phyloP scores from a whole-genome alignment of 805 yeast genomes.

The Starmerella riodocensis region DNA sequence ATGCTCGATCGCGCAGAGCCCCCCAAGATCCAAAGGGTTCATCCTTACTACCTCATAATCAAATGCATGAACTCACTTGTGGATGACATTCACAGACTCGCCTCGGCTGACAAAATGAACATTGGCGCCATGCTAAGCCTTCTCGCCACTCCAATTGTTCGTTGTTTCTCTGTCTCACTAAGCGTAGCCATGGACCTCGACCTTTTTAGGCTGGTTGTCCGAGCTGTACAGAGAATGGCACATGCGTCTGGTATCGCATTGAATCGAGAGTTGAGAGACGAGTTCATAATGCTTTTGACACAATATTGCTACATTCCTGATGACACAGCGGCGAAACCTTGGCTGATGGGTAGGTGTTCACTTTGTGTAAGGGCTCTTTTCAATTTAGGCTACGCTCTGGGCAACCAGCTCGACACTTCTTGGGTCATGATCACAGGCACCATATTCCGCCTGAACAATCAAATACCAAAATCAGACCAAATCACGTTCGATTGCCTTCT shows the following conservation, averaged over 20 bases:
- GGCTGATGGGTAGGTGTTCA: conserved; percentile 51
- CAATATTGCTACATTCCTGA: conserved; percentile 18
- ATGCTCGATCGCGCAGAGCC: conserved; percentile 70
- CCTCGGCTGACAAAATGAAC: conserved; percentile 28
- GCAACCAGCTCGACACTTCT: conserved; percentile 49
- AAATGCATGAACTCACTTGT: conserved; percentile 41
- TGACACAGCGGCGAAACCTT: conserved; percentile 4
- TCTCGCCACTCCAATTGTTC: conserved; percentile 27
- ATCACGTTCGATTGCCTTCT: conserved; percentile 4
- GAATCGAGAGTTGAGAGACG: conserved; percentile 43
- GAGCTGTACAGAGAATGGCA: conserved; percentile 67
- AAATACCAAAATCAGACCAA: not conserved
- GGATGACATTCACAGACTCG: conserved; percentile 46
- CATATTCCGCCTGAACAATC: conserved; percentile 12
- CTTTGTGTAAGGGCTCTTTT: conserved; percentile 65
- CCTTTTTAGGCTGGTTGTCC: conserved; percentile 48
- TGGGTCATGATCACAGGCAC: conserved; percentile 47
- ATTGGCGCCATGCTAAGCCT: conserved; percentile 5
- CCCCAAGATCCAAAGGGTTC: conserved; percentile 52
- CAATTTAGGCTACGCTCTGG: conserved; percentile 69
- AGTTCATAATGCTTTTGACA: conserved; percentile 30
- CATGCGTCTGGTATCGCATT: conserved; percentile 74
- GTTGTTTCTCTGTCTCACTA: conserved; percentile 39
- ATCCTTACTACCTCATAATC: conserved; percentile 45
- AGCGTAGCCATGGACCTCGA: conserved; percentile 60